A percentile compares a stretch with the other conserved stretches of the same genome.
Conservation (phyloP, 2,329 filamentous ascomycete species). For the Phialemonium atrogriseum region DNA sequence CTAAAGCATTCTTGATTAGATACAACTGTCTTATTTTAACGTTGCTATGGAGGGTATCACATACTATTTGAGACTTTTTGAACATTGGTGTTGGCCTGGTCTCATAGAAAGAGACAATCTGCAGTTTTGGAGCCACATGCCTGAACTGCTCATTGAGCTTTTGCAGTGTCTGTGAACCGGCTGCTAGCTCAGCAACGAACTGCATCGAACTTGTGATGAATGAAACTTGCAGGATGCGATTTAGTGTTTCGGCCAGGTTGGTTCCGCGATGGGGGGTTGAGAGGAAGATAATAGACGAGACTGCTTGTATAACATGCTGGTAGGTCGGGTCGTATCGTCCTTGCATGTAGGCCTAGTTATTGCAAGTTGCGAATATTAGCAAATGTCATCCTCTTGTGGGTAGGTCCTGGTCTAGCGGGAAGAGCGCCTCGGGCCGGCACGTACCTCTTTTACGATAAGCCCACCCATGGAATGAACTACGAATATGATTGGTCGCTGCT, state of each 20-base stretch:
- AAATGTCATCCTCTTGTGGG: background rate
- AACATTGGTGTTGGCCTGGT: conserved; percentile 10
- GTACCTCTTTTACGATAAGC: conserved; percentile 19
- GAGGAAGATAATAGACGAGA: conserved; percentile 20
- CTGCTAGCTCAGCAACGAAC: conserved; percentile 19
- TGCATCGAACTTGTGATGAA: conserved; percentile 11
- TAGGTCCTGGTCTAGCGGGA: too few relatives aligned
- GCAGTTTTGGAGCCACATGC: conserved; percentile 13
- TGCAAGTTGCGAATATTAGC: too few relatives aligned
- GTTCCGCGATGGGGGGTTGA: conserved; percentile 24
- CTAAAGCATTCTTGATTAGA: conserved; percentile 2
- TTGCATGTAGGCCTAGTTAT: conserved; percentile 17
- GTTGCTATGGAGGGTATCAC: too few relatives aligned
- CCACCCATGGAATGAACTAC: conserved; percentile 22
- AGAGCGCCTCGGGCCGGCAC: conserved; percentile 1
- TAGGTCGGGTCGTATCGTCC: conserved; percentile 17
- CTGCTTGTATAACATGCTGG: conserved; percentile 14
- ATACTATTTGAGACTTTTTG: conserved; percentile 1
- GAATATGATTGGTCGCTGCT: conserved; percentile 17
- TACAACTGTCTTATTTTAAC: too few relatives aligned
- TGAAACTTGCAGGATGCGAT: conserved; percentile 15
- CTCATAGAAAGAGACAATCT: conserved; percentile 20
- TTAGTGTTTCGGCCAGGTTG: conserved; percentile 19
- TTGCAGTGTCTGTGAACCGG: conserved; percentile 13
- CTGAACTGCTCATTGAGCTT: conserved; percentile 20